A percentile compares a stretch with the other conserved stretches of the same genome.
phyloP scores from a whole-genome alignment of 2,329 filamentous ascomycete species.

The Cladosporium phlei region DNA sequence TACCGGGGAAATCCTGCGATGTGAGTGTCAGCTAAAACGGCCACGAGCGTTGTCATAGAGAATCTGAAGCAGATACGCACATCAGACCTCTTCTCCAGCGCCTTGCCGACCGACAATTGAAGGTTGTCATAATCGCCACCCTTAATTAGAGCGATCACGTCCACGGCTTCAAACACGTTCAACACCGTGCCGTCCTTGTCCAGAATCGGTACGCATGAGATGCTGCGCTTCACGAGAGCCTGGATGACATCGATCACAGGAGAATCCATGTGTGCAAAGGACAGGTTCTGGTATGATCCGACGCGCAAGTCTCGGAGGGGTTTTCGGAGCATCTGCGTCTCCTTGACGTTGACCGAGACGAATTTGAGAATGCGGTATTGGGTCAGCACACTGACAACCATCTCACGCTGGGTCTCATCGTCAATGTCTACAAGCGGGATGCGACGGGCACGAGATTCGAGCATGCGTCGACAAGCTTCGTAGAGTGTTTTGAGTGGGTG shows the following conservation, averaged over 20 bases:
- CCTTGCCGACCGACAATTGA: conserved; percentile 79
- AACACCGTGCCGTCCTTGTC: conserved; percentile 74
- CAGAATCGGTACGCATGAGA: conserved; percentile 89
- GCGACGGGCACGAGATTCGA: conserved; percentile 83
- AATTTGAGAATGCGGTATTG: conserved; percentile 99
- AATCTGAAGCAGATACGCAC: conserved; percentile 39
- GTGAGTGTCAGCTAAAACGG: not conserved
- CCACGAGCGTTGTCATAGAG: not conserved
- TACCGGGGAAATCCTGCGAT: conserved; percentile 82
- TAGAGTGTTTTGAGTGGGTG: conserved; percentile 86
- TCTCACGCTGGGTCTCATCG: conserved; percentile 85
- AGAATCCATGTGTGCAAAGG: conserved; percentile 81
- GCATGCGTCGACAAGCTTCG: conserved; percentile 91
- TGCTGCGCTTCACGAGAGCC: conserved; percentile 84
- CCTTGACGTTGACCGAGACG: conserved; percentile 88
- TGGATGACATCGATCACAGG: conserved; percentile 93
- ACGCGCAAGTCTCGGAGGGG: conserved; percentile 77
- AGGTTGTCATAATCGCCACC: conserved; percentile 89
- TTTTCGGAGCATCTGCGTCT: conserved; percentile 85
- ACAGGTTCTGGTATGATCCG: conserved; percentile 76
- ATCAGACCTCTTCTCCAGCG: conserved; percentile 76
- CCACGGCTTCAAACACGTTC: conserved; percentile 96
- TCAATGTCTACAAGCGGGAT: conserved; percentile 93
- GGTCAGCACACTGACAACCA: conserved; percentile 93
- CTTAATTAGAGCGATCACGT: conserved; percentile 94